These are phyloP conservation scores for Tieghemiomyces parasiticus DNA, from an alignment of 192 early-diverging fungal genomes.

Conservation along the genomic window DNA sequence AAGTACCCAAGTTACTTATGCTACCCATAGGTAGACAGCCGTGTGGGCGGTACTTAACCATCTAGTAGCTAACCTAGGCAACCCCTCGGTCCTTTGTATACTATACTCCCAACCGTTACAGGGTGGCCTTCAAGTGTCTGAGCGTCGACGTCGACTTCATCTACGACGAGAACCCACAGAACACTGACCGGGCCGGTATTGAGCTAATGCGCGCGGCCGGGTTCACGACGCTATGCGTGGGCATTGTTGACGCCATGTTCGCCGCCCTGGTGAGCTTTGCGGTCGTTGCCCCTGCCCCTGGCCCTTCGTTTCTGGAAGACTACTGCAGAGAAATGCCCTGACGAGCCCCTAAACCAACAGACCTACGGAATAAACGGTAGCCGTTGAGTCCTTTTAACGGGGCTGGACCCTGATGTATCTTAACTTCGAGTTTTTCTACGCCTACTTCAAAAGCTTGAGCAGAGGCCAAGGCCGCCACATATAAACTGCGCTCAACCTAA, in stretches of 20 bases:
- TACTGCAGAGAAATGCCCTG: background rate
- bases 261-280: background rate
- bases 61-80: too few relatives aligned
- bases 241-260: background rate
- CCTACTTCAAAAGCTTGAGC: too few relatives aligned
- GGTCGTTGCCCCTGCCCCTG: too few relatives aligned
- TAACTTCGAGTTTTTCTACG: background rate
- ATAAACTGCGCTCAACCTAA: too few relatives aligned
- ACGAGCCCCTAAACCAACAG: background rate
- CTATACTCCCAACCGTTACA: too few relatives aligned
- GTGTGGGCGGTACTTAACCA: background rate
- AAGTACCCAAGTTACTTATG: background rate
- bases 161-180: background rate
- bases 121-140: conserved; percentile 1
- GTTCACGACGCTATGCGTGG: background rate
- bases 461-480: too few relatives aligned
- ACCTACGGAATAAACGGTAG: background rate
- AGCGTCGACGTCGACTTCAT: background rate
- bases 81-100: too few relatives aligned
- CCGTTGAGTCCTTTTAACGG: background rate
- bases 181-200: background rate
- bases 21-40: background rate
- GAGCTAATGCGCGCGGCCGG: background rate
- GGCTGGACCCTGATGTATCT: background rate
- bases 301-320: background rate